Evolutionary conservation across 2,329 filamentous ascomycete genomes (phyloP).

Genomic region (Penicillium sp.): DNA sequence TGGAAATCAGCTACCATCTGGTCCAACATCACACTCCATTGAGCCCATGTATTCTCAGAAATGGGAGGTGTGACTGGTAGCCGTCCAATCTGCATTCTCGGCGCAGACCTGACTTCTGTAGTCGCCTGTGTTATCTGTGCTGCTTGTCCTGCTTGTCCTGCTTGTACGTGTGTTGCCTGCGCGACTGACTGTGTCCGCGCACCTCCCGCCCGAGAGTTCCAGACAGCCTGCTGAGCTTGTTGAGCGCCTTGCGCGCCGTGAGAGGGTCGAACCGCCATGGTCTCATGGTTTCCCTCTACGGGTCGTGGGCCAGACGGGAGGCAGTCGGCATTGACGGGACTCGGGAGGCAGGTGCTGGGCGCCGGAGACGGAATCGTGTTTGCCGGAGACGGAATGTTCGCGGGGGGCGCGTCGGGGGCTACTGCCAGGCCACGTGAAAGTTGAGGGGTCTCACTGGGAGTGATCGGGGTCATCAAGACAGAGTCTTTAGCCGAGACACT

Average conservation of each 20-base stretch:
- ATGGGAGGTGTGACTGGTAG: not conserved
- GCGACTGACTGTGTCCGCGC: not conserved
- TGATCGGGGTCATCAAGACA: constrained; percentile 23
- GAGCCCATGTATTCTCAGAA: constrained; percentile 9
- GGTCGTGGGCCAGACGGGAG: not conserved
- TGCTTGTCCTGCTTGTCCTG: no score
- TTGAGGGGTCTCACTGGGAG: constrained; percentile 15
- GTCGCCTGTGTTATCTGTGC: no score
- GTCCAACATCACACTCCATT: constrained; percentile 8
- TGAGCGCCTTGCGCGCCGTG: not conserved
- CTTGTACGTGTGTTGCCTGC: not conserved
- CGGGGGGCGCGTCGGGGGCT: constrained; percentile 6
- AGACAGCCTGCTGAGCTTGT: no score
- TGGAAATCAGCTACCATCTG: not conserved
- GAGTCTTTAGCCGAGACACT: not conserved
- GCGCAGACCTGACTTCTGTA: not conserved
- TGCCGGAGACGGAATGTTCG: constrained; percentile 27
- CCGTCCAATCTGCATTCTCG: not conserved
- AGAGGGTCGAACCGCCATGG: constrained; percentile 3
- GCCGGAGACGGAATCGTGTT: constrained; percentile 32
- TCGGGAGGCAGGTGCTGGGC: constrained; percentile 29
- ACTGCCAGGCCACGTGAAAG: not conserved
- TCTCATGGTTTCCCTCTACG: not conserved
- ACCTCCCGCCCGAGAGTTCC: not conserved
- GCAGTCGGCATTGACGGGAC: constrained; percentile 20